Conservation (phyloP, 1,284 basidiomycete genomes). For the Rhodotorula sp. region DNA sequence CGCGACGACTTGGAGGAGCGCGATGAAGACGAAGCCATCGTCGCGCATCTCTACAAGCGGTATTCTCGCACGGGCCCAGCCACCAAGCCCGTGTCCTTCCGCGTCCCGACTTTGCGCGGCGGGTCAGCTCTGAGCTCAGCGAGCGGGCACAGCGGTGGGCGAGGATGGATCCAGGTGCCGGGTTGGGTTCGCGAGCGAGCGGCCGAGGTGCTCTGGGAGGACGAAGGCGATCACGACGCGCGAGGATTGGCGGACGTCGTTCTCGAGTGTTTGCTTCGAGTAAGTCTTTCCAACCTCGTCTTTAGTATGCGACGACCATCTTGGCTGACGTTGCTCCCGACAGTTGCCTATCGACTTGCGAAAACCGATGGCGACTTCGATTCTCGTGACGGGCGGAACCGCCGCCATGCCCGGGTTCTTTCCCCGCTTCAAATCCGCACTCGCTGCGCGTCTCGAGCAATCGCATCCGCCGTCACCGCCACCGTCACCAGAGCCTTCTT, state of each 20-base stretch:
- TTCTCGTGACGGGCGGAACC: constrained; percentile 84
- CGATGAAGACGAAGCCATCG: constrained; percentile 23
- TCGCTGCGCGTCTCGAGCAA: constrained; percentile 60
- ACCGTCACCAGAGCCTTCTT: constrained; percentile 33
- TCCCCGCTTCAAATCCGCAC: constrained; percentile 72
- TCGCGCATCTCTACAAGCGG: constrained; percentile 22
- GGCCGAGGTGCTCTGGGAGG: constrained; percentile 84
- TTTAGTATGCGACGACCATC: too few relatives aligned
- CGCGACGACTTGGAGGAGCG: not conserved
- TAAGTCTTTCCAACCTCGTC: constrained; percentile 47
- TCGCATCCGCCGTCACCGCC: constrained; percentile 52
- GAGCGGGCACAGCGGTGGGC: constrained; percentile 10
- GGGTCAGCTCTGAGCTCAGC: not conserved
- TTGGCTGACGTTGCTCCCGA: not conserved
- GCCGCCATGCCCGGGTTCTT: constrained; percentile 90
- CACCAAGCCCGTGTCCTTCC: constrained; percentile 29
- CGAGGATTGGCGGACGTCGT: constrained; percentile 75
- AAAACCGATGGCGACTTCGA: constrained; percentile 70
- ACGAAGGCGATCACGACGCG: constrained; percentile 68
- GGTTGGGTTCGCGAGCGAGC: constrained; percentile 92
- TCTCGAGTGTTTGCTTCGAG: constrained; percentile 73
- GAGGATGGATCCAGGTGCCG: constrained; percentile 75
- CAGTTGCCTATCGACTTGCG: constrained; percentile 87
- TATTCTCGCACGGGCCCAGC: constrained; percentile 26
- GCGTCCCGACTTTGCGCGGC: constrained; percentile 17